Base-by-base conservation (phyloP, 768 basidiomycete genomes). In the Kwoniella sp. region DNA sequence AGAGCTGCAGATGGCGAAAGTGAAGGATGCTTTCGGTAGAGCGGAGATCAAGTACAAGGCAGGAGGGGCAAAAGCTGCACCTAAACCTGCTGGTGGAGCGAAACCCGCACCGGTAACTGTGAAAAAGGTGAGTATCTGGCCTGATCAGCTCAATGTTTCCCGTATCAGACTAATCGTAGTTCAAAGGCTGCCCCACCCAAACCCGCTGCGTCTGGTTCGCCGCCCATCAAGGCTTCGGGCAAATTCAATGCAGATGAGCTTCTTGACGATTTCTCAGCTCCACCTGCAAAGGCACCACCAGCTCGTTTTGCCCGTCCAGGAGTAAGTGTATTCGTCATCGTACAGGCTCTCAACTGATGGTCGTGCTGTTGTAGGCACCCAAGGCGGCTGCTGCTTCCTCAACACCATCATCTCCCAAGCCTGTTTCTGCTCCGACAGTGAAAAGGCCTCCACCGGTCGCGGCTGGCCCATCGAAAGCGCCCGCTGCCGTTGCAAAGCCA, bases 1-100 rank as follows among this genome's bases (percentile, higher is more conserved):
- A 19, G 93, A 97, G 71, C 83, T 95, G 22, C 84, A 92, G 68
- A 93, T 91, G 80, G 84, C 83, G 1, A 99, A 97, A 81, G 91
- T 99, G 57, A 94, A 90, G 79, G 96, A 97, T 76, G 90, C 91
- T 0, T 90, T 86, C 69, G 93, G 91, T 62, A 92, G 89, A 71
- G 92, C 92, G 2, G 87, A 87, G n/a, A 90, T 97, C 44, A 95
- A 91, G 79, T 90, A 88, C 72, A 94, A 91, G 80, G 82, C 84
- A 8, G 88, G 88, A 8, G 84, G 85, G 3, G 33, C 68, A 1
- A 73, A 72, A 58, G 55, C 68, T 37, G 58, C 69, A 3, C 58
- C 52, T 9, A 67, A 51, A 21, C 66, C 69, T 19, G 63, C 54
- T 13, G 60, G 46, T 15, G 26, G 15, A 4, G 26, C 66, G 1